phyloP scores from a whole-genome alignment of 345 rosid genomes.

The Cardamine occulta region DNA sequence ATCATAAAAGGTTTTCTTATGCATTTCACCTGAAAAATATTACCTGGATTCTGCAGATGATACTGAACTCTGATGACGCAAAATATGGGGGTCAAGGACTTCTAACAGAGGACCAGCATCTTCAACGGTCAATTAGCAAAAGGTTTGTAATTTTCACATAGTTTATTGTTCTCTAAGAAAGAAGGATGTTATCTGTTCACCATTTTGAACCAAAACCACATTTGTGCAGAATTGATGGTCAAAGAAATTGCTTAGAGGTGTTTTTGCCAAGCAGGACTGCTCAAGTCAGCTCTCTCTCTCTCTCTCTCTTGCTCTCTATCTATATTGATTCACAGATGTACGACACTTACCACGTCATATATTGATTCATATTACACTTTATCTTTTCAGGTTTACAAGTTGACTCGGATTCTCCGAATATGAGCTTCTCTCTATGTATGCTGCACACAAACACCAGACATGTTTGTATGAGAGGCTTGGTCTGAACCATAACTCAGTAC shows the following conservation, averaged over 20 bases:
- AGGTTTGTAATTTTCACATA: conserved; percentile 51
- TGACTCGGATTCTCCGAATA: conserved; percentile 66
- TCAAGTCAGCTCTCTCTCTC: conserved; percentile 60
- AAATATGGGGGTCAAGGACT: conserved; percentile 82
- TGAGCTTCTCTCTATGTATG: conserved; percentile 39
- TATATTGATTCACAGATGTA: conserved; percentile 3
- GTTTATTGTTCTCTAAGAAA: conserved; percentile 13
- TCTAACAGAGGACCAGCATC: conserved; percentile 57
- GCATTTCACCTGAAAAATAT: conserved; percentile 14
- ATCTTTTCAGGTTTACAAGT: conserved; percentile 61
- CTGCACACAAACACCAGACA: conserved; percentile 12
- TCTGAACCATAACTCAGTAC: conserved; percentile 18
- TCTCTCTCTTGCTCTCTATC: conserved; percentile 8
- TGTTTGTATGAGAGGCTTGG: conserved; percentile 20
- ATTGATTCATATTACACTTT: conserved; percentile 2
- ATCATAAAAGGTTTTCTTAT: not conserved
- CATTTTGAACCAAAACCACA: conserved; percentile 21
- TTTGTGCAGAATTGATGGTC: conserved; percentile 74
- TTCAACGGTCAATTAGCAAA: conserved; percentile 70
- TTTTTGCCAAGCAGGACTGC: conserved; percentile 88
- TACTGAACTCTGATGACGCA: conserved; percentile 77
- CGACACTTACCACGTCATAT: not conserved
- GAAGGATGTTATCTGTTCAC: conserved; percentile 12
- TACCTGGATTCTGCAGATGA: conserved; percentile 51
- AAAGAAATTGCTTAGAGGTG: conserved; percentile 72